phyloP scores from a whole-genome alignment of 345 rosid genomes.

The Excoecaria agallocha region DNA sequence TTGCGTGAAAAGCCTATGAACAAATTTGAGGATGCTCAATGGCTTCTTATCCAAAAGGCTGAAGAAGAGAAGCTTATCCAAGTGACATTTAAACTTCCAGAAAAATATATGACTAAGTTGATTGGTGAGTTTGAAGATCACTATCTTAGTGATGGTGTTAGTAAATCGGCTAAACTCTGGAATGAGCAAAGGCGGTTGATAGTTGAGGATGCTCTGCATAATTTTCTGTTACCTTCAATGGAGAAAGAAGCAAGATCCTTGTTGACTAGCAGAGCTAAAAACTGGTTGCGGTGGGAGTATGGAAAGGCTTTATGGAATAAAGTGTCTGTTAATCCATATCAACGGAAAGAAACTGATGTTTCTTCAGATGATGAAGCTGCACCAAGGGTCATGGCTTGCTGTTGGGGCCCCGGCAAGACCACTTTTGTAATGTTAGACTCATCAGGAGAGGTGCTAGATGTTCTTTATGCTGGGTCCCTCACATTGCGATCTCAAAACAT shows the following conservation, averaged over 20 bases:
- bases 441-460: constrained; percentile 94
- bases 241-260: constrained; percentile 95
- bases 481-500: constrained; percentile 81
- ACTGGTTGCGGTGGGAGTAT: constrained; percentile 72
- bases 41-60: constrained; percentile 98
- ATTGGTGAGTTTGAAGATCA: constrained; percentile 52
- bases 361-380: constrained; percentile 87
- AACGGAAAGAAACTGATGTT: constrained; percentile 75
- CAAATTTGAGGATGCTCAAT: constrained; percentile 82
- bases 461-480: constrained; percentile 78
- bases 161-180: constrained; percentile 95
- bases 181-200: constrained; percentile 91
- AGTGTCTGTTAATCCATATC: constrained; percentile 87
- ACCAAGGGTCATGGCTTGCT: constrained; percentile 97
- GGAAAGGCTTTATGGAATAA: constrained; percentile 85
- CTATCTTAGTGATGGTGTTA: constrained; percentile 84
- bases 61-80: constrained; percentile 98
- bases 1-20: constrained; percentile 87
- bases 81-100: constrained; percentile 80
- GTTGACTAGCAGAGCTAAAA: constrained; percentile 78
- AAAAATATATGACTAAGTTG: constrained; percentile 47
- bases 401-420: constrained; percentile 98
- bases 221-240: constrained; percentile 85
- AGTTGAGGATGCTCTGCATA: constrained; percentile 66
- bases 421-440: constrained; percentile 96